A percentile compares a stretch with the other conserved stretches of the same genome.
Conservation (phyloP, 371 early-diverging fungal species). For the Phascolomyces articulosus region DNA sequence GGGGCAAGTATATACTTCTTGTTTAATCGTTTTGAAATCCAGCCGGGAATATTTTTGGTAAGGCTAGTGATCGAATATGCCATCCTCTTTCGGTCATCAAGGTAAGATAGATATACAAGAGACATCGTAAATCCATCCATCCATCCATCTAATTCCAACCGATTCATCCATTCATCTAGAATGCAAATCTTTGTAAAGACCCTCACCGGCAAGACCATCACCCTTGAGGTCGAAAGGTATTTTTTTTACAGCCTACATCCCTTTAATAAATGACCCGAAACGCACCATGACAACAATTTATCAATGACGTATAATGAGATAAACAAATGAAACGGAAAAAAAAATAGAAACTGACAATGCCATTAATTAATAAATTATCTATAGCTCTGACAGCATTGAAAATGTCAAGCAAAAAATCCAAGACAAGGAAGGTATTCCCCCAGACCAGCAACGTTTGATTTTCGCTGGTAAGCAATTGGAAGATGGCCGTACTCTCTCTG, state of each 20-base stretch:
- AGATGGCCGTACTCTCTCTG: slow-evolving; percentile 92
- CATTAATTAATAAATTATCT: too few relatives aligned
- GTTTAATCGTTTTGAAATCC: too few relatives aligned
- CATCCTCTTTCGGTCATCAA: slow-evolving; percentile 9
- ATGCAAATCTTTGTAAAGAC: slow-evolving; percentile 91
- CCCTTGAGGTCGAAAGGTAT: slow-evolving; percentile 93
- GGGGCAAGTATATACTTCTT: too few relatives aligned
- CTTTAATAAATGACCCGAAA: too few relatives aligned
- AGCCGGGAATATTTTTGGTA: neutral
- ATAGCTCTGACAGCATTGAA: slow-evolving; percentile 59
- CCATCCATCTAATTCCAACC: slow-evolving; percentile 24
- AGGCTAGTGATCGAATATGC: neutral
- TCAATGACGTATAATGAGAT: slow-evolving; percentile 12
- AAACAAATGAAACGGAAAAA: neutral
- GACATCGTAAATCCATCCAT: slow-evolving; percentile 1
- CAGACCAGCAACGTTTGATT: slow-evolving; percentile 99
- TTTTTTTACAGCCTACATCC: neutral
- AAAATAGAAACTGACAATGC: neutral
- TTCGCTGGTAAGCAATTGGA: slow-evolving; percentile 99
- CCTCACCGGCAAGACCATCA: slow-evolving; percentile 91
- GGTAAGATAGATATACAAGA: slow-evolving; percentile 1
- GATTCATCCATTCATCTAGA: slow-evolving; percentile 18
- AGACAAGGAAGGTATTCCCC: slow-evolving; percentile 99
- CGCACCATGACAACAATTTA: too few relatives aligned
- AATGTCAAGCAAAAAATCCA: slow-evolving; percentile 96